Evolutionary conservation across 352 stramenopile genomes (phyloP).

Genomic region (Globisporangium emineosum): DNA sequence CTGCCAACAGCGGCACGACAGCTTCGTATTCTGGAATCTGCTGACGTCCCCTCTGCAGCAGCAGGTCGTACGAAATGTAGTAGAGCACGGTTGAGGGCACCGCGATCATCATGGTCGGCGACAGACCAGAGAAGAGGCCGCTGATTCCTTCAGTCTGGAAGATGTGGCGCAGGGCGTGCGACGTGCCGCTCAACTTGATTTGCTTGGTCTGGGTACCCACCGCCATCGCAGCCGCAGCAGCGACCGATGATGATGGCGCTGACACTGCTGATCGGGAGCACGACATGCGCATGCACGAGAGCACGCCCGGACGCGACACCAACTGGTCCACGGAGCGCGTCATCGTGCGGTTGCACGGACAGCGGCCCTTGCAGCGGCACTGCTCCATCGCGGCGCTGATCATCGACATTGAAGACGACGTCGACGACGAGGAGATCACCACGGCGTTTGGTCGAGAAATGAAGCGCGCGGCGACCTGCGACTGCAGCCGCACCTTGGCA

Average conservation of each 20-base stretch:
- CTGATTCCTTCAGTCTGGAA: slow-evolving; percentile 68
- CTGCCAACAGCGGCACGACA: slow-evolving; percentile 63
- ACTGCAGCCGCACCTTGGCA: slow-evolving; percentile 78
- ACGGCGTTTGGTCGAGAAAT: neutral
- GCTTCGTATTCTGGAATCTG: slow-evolving; percentile 30
- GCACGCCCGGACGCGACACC: slow-evolving; percentile 16
- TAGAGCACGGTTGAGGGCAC: slow-evolving; percentile 95
- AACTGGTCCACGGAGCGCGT: slow-evolving; percentile 50
- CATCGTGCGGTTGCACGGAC: slow-evolving; percentile 48
- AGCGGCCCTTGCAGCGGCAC: slow-evolving; percentile 47
- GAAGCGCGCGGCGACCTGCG: slow-evolving; percentile 45
- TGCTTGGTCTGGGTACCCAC: slow-evolving; percentile 15
- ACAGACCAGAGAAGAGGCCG: slow-evolving; percentile 87
- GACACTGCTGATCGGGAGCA: slow-evolving; percentile 15
- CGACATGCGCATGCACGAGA: slow-evolving; percentile 47
- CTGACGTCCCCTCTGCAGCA: slow-evolving; percentile 51
- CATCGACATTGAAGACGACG: slow-evolving; percentile 7
- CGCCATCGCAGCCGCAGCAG: neutral
- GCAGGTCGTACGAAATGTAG: slow-evolving; percentile 93
- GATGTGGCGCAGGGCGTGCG: slow-evolving; percentile 76
- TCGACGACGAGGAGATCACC: slow-evolving; percentile 1
- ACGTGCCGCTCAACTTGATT: slow-evolving; percentile 44
- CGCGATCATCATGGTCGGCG: slow-evolving; percentile 91
- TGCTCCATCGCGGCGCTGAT: slow-evolving; percentile 27
- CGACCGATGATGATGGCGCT: neutral